phyloP scores from a whole-genome alignment of 768 basidiomycete genomes.

The Pleurotus tuber-regium region DNA sequence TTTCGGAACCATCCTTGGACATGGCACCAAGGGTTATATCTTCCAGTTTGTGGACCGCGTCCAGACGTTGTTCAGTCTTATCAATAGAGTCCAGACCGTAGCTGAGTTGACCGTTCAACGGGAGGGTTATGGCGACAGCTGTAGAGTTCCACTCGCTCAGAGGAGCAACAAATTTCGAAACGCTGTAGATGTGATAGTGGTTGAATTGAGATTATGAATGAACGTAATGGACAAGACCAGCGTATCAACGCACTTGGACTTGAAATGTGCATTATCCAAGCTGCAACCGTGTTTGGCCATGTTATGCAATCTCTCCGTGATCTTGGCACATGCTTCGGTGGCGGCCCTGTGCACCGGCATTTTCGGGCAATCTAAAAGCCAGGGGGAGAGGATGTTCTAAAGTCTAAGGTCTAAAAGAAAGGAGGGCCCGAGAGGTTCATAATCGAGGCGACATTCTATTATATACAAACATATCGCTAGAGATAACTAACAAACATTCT shows the following conservation, averaged over 20 bases:
- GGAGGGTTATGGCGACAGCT: slow-evolving; percentile 4
- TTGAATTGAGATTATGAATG: slow-evolving; percentile 2
- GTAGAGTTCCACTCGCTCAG: slow-evolving; percentile 10
- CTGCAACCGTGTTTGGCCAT: slow-evolving; percentile 1
- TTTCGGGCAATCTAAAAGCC: neutral
- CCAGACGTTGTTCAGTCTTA: slow-evolving; percentile 8
- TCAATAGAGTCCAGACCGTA: slow-evolving; percentile 8
- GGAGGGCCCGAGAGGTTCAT: neutral
- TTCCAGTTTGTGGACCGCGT: slow-evolving; percentile 7
- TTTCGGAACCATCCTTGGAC: neutral
- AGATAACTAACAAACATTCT: neutral
- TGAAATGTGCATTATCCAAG: neutral
- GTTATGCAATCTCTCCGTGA: slow-evolving; percentile 4
- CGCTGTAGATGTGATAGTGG: slow-evolving; percentile 1
- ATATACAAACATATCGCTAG: neutral
- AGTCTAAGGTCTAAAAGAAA: slow-evolving; percentile 4
- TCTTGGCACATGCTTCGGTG: slow-evolving; percentile 6
- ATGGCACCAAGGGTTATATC: slow-evolving; percentile 4
- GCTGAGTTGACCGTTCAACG: slow-evolving; percentile 1
- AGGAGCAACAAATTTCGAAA: slow-evolving; percentile 13
- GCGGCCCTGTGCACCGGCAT: neutral
- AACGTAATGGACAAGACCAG: neutral
- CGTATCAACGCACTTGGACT: neutral
- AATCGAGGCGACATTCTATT: neutral
- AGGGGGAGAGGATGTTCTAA: slow-evolving; percentile 1